phyloP scores from a whole-genome alignment of 2,329 filamentous ascomycete genomes.

The Penicillium polonicum region DNA sequence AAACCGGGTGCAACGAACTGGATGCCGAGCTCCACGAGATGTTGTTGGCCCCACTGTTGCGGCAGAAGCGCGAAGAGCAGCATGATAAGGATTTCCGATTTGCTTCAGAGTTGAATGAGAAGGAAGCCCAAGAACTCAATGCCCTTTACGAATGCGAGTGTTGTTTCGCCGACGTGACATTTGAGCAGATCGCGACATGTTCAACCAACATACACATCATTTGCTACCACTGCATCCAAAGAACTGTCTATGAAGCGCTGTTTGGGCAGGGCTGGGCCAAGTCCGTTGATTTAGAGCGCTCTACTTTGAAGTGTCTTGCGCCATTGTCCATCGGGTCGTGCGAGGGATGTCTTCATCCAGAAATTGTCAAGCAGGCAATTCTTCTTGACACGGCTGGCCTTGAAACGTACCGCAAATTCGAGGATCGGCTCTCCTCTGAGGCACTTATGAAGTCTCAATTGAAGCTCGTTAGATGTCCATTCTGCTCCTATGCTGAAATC shows the following conservation, averaged over 20 bases:
- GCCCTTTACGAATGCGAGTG: constrained; percentile 51
- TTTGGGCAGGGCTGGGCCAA: constrained; percentile 91
- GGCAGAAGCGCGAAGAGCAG: constrained; percentile 37
- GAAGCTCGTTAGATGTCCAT: constrained; percentile 79
- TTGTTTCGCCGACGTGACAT: constrained; percentile 48
- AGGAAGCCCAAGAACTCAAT: constrained; percentile 42
- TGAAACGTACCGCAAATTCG: constrained; percentile 71
- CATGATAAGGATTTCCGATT: constrained; percentile 38
- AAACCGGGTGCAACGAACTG: constrained; percentile 46
- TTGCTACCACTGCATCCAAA: constrained; percentile 71
- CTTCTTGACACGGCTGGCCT: constrained; percentile 65
- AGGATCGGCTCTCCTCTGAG: constrained; percentile 76
- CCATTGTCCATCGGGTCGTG: constrained; percentile 67
- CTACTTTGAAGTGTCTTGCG: constrained; percentile 80
- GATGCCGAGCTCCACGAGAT: constrained; percentile 43
- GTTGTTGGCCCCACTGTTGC: constrained; percentile 40
- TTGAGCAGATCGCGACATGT: constrained; percentile 50
- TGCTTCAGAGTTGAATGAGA: constrained; percentile 45
- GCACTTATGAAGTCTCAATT: constrained; percentile 70
- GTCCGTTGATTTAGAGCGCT: constrained; percentile 69
- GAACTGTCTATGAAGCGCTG: constrained; percentile 78
- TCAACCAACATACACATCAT: constrained; percentile 46
- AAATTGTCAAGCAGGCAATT: constrained; percentile 72
- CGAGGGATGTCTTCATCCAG: constrained; percentile 66
- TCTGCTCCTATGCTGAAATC: constrained; percentile 86